phyloP scores from a whole-genome alignment of 2,329 filamentous ascomycete species.

The Pseudonectria foliicola region DNA sequence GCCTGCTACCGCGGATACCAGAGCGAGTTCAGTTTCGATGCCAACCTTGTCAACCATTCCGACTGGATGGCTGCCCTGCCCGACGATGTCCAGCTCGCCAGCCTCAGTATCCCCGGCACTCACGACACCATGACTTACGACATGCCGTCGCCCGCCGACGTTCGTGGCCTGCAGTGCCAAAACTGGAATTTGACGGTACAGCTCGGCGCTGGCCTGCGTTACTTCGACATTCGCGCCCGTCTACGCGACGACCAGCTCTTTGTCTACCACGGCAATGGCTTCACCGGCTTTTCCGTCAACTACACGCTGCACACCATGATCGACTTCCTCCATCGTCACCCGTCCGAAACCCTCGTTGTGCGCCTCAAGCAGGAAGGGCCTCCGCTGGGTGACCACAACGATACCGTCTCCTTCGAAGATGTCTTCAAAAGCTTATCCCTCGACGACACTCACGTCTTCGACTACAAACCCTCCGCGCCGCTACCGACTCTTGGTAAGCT shows the following conservation, averaged over 20 bases:
- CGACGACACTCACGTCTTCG: constrained; percentile 30
- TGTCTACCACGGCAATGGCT: constrained; percentile 40
- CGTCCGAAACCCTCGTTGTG: constrained; percentile 41
- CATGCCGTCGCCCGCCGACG: no score
- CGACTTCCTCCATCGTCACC: constrained; percentile 37
- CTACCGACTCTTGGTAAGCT: constrained; percentile 39
- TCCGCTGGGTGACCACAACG: constrained; percentile 28
- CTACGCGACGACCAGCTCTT: constrained; percentile 35
- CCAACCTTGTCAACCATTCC: constrained; percentile 24
- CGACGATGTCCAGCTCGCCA: constrained; percentile 33
- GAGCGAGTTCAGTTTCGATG: constrained; percentile 36
- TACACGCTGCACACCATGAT: constrained; percentile 38
- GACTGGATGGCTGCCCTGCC: constrained; percentile 39
- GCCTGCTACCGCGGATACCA: constrained; percentile 24
- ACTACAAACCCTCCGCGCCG: constrained; percentile 22
- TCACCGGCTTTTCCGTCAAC: constrained; percentile 38
- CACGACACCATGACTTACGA: constrained; percentile 47
- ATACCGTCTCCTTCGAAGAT: constrained; percentile 36
- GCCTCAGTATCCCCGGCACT: constrained; percentile 44
- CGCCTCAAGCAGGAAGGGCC: constrained; percentile 42
- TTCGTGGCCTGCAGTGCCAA: constrained; percentile 37
- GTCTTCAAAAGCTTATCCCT: constrained; percentile 36
- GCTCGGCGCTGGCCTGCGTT: constrained; percentile 39
- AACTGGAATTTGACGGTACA: constrained; percentile 38
- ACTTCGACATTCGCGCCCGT: constrained; percentile 43